A percentile compares a stretch with the other conserved stretches of the same genome.
These are phyloP conservation scores for Plasmodium vinckei DNA, from an alignment of 169 alveolate species.

Conservation along the genomic window DNA sequence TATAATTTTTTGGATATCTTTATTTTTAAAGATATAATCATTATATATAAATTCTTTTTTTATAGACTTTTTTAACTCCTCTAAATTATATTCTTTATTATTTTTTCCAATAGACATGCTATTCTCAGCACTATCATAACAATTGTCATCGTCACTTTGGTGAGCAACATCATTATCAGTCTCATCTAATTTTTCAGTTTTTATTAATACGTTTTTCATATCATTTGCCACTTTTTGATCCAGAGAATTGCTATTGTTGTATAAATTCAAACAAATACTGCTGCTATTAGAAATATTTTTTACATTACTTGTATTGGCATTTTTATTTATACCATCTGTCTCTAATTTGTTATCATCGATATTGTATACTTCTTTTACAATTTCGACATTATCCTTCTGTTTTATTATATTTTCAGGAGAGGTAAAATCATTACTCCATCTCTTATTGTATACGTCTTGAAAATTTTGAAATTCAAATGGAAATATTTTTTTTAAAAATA, in stretches of 20 bases:
- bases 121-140: not conserved
- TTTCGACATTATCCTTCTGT: not conserved
- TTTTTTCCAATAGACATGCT: not conserved
- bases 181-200: slow-evolving; percentile 34
- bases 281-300: not conserved
- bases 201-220: slow-evolving; percentile 12
- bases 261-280: not conserved
- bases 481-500: slow-evolving; percentile 48
- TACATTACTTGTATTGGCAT: not conserved
- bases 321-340: not conserved
- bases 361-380: not conserved
- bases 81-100: not conserved
- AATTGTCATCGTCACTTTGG: slow-evolving; percentile 3
- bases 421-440: slow-evolving; percentile 55
- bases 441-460: slow-evolving; percentile 58
- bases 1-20: slow-evolving; percentile 37
- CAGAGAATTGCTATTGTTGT: not conserved
- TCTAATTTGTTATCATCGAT: not conserved
- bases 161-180: too few relatives aligned
- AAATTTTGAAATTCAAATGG: slow-evolving; percentile 72
- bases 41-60: slow-evolving; percentile 23
- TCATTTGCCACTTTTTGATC: not conserved
- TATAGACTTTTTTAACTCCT: slow-evolving; percentile 5
- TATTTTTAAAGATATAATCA: slow-evolving; percentile 30
- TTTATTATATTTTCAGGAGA: slow-evolving; percentile 1